Conservation (phyloP, 2,329 filamentous ascomycete genomes). For the Myriangium duriaei region DNA sequence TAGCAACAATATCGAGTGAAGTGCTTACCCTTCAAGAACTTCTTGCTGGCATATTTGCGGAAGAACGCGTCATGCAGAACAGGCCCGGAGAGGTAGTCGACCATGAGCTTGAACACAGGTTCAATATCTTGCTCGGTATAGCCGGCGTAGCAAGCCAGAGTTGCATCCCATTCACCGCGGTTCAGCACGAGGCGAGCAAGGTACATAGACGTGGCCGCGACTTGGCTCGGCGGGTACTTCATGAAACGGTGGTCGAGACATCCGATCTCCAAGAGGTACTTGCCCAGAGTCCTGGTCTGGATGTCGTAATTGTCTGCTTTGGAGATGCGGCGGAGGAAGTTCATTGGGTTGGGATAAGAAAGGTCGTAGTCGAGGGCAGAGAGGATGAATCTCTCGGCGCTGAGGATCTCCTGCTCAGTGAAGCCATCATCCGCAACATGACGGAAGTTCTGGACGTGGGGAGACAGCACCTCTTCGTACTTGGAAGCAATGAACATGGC, state of each 20-base stretch:
- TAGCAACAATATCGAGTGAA: slow-evolving; percentile 22
- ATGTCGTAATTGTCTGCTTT: slow-evolving; percentile 99
- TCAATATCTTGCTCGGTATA: slow-evolving; percentile 89
- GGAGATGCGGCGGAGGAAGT: slow-evolving; percentile 95
- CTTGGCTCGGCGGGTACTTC: slow-evolving; percentile 73
- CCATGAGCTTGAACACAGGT: slow-evolving; percentile 85
- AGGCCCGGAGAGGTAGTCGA: slow-evolving; percentile 86
- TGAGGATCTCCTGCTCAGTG: slow-evolving; percentile 85
- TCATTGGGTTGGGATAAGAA: slow-evolving; percentile 99
- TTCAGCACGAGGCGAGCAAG: slow-evolving; percentile 81
- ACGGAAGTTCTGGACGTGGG: slow-evolving; percentile 92
- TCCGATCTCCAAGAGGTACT: slow-evolving; percentile 96
- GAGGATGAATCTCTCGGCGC: slow-evolving; percentile 91
- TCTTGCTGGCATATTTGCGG: slow-evolving; percentile 99
- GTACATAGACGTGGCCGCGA: slow-evolving; percentile 92
- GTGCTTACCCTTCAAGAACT: slow-evolving; percentile 85
- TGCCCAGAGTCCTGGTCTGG: slow-evolving; percentile 89
- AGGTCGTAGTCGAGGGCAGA: slow-evolving; percentile 88
- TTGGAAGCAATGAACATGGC: slow-evolving; percentile 99
- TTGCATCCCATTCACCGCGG: slow-evolving; percentile 83
- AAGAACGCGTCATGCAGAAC: slow-evolving; percentile 95
- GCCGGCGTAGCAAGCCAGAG: slow-evolving; percentile 78
- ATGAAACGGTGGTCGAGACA: slow-evolving; percentile 92
- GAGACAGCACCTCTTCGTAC: slow-evolving; percentile 95
- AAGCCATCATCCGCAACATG: slow-evolving; percentile 96